Percentiles rank a stretch among this genome's conserved stretches.
phyloP scores from a whole-genome alignment of 2,329 filamentous ascomycete species.

The Beauveria caledonica region DNA sequence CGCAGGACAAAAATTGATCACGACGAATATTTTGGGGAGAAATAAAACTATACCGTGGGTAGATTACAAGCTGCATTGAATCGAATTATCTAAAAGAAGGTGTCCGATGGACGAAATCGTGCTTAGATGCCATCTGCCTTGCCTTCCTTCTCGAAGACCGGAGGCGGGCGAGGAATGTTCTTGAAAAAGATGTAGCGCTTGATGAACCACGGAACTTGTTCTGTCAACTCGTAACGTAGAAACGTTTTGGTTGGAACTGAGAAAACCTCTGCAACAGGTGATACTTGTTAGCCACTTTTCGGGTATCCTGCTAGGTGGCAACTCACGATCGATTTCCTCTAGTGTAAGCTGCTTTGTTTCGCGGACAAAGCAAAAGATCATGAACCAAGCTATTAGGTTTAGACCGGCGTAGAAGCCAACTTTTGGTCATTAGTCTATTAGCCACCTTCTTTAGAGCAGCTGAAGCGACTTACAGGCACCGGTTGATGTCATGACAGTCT shows the following conservation, averaged over 20 bases:
- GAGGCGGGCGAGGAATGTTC: constrained; percentile 24
- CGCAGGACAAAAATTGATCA: background rate
- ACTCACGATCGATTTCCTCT: constrained; percentile 28
- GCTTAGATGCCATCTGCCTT: background rate
- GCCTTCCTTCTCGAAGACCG: constrained; percentile 18
- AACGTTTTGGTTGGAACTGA: constrained; percentile 24
- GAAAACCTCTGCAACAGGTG: constrained; percentile 22
- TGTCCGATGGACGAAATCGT: background rate
- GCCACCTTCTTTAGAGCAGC: rapidly evolving
- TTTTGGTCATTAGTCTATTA: background rate
- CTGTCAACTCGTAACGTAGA: constrained; percentile 23
- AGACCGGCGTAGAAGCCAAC: constrained; percentile 35
- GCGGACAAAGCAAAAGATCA: constrained; percentile 39
- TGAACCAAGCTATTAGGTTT: constrained; percentile 34
- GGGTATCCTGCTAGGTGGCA: background rate
- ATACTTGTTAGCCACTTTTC: background rate
- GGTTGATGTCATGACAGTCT: constrained; percentile 23
- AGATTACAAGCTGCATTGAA: too few relatives aligned
- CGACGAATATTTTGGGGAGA: background rate
- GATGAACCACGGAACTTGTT: constrained; percentile 29
- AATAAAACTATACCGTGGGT: too few relatives aligned
- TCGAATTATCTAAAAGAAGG: too few relatives aligned
- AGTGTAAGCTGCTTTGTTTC: constrained; percentile 40
- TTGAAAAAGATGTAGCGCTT: constrained; percentile 28
- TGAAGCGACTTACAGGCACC: constrained; percentile 21